Base-by-base conservation (phyloP, 2,329 filamentous ascomycete genomes). In the Lasiodiplodia sp. region DNA sequence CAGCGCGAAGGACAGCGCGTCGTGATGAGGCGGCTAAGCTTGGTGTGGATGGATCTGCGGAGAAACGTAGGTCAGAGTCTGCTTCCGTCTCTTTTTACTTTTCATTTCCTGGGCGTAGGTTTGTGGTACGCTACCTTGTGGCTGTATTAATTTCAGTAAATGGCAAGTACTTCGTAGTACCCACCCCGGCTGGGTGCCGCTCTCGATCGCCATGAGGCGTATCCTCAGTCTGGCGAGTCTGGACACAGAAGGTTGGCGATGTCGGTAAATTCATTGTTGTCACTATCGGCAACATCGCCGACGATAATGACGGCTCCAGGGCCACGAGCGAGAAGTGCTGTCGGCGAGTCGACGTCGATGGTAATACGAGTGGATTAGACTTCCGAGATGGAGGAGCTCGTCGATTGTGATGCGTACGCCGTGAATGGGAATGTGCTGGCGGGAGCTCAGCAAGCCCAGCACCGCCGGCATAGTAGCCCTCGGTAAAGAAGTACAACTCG, bases 1-100 rank as follows among this genome's bases (percentile, higher is more conserved):
- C 1, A 95, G 83, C 12, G 88, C 89, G 44, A 92, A 83, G 1
- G 90, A 90, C 8, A 96, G 83, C 91, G 90, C 16, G 85, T 81
- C 67, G 90, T 85, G 74, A 95, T 90, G 66, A 90, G 83, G 75
- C 87, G 88, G 81, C 94, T 94, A 74, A 95, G 86, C 71, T 84
- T 83, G 57, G 86, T 86, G 77, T 93, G 91, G 12, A 80, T 75
- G 57, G 77, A 74, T 68, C 82, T 81, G 16, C 2, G 28, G 16
- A 18, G 16, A 4, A 10, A 16, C 4, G 16, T n/a, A 49, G 31
- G 28, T 55, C 25, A 53, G 47, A n/a, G 25, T 38, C 34, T 55
- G 28, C 21, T 47, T 67, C 31, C 4, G 25, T 28, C 31, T 10
- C 11, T 38, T 4, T 6, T n/a, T 3, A n/a, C 18, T 11, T n/a